A percentile compares a stretch with the other conserved stretches of the same genome.
Evolutionary conservation across 164 flowering plant species (phyloP).

Genomic region (Buxus sempervirens): DNA sequence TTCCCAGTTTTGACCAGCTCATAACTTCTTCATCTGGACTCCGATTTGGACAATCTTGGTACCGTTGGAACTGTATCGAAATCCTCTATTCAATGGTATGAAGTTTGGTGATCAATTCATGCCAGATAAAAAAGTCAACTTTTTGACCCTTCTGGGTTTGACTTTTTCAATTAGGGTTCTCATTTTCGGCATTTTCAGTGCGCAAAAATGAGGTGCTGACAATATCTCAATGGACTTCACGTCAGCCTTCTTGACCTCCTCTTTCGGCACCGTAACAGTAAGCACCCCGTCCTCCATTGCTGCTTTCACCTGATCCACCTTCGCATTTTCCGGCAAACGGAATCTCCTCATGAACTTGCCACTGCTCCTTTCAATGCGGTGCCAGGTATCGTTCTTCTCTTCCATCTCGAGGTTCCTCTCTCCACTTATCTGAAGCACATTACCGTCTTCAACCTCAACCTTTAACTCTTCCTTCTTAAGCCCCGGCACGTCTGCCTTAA

Average conservation of each 20-base stretch:
- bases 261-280: conserved; percentile 34
- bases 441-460: conserved; percentile 39
- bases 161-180: too few species aligned
- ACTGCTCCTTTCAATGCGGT: conserved; percentile 36
- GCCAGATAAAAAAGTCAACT: too few species aligned
- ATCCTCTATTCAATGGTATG: too few species aligned
- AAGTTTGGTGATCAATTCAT: too few species aligned
- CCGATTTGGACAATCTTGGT: too few species aligned
- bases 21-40: too few species aligned
- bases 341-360: conserved; percentile 35
- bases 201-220: too few species aligned
- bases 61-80: too few species aligned
- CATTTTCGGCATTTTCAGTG: too few species aligned
- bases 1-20: too few species aligned
- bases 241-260: conserved; percentile 16
- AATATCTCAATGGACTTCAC: conserved; percentile 25
- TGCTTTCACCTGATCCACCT: conserved; percentile 30
- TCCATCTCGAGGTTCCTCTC: conserved; percentile 34
- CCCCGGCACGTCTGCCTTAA: conserved; percentile 40
- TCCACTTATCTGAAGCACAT: conserved; percentile 33
- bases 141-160: too few species aligned
- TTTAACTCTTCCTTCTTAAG: conserved; percentile 41
- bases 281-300: conserved; percentile 36
- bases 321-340: conserved; percentile 29
- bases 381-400: conserved; percentile 40